These are phyloP conservation scores for Diaporthe citri DNA, from an alignment of 2,329 filamentous ascomycete genomes.

Conservation along the genomic window DNA sequence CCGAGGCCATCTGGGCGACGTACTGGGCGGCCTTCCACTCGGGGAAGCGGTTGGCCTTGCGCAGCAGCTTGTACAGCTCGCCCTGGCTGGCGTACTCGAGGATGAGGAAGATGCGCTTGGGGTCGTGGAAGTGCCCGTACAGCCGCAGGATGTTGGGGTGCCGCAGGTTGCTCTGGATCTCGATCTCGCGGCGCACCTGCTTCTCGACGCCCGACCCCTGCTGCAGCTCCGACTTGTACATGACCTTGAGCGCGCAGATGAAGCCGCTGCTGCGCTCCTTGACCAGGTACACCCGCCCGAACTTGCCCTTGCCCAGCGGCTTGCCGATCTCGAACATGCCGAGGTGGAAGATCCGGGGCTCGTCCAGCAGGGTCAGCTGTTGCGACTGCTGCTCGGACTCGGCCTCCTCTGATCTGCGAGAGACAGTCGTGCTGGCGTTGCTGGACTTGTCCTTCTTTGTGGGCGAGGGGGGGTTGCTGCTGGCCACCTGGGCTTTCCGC, in stretches of 20 bases:
- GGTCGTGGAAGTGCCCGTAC: constrained; percentile 91
- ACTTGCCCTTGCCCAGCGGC: constrained; percentile 88
- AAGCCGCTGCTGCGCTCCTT: constrained; percentile 84
- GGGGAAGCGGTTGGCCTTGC: constrained; percentile 82
- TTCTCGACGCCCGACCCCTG: constrained; percentile 84
- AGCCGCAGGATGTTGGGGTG: constrained; percentile 88
- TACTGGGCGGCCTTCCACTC: constrained; percentile 91
- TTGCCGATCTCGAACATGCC: constrained; percentile 96
- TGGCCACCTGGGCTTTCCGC: constrained; percentile 53
- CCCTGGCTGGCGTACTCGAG: constrained; percentile 89
- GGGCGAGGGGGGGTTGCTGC: constrained; percentile 62
- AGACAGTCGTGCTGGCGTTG: constrained; percentile 47
- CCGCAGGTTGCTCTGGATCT: constrained; percentile 88
- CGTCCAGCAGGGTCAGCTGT: constrained; percentile 57
- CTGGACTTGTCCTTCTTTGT: constrained; percentile 63
- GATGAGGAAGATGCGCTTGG: constrained; percentile 88
- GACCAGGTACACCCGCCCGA: constrained; percentile 87
- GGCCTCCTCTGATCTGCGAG: constrained; percentile 62
- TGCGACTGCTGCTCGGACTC: constrained; percentile 67
- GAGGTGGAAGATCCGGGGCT: constrained; percentile 80
- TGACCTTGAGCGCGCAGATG: constrained; percentile 87
- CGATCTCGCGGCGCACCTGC: constrained; percentile 88
- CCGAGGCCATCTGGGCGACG: constrained; percentile 91
- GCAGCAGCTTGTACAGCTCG: constrained; percentile 88
- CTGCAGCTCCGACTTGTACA: constrained; percentile 86